phyloP scores from a whole-genome alignment of 805 yeast genomes.

The Lipomyces yamadae region DNA sequence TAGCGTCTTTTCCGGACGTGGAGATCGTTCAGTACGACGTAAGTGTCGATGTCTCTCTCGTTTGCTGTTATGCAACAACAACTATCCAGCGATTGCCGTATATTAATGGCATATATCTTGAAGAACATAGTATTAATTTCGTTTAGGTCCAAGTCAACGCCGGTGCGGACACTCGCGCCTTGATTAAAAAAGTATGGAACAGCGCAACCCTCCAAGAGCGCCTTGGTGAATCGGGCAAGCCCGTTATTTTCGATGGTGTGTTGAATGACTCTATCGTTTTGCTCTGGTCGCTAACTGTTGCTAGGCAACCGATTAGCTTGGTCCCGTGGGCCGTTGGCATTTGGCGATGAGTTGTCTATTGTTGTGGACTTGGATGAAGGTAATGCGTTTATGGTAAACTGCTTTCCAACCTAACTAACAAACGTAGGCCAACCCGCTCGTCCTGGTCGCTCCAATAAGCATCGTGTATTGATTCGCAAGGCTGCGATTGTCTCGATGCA shows the following conservation, averaged over 20 bases:
- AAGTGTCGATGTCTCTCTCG: not conserved
- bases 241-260: conserved; percentile 21
- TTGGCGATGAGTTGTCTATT: conserved; percentile 14
- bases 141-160: conserved; percentile 13
- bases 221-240: conserved; percentile 15
- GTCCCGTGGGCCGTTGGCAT: conserved; percentile 21
- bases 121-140: too few relatives aligned
- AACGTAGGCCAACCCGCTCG: not conserved
- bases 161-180: conserved; percentile 7
- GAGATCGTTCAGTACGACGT: conserved; percentile 29
- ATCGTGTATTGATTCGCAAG: conserved; percentile 19
- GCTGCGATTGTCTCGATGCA: conserved; percentile 24
- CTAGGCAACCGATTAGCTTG: conserved; percentile 22
- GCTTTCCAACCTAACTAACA: not conserved
- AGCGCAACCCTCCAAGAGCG: conserved; percentile 6
- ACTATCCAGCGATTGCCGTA: not conserved
- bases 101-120: not conserved
- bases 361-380: conserved; percentile 23
- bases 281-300: not conserved
- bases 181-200: conserved; percentile 16
- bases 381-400: not conserved
- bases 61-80: too few relatives aligned
- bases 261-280: not conserved
- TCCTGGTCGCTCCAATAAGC: conserved; percentile 17
- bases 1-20: conserved; percentile 20